These are phyloP conservation scores for Corylus americana DNA, from an alignment of 306 rosid species.

Conservation along the genomic window DNA sequence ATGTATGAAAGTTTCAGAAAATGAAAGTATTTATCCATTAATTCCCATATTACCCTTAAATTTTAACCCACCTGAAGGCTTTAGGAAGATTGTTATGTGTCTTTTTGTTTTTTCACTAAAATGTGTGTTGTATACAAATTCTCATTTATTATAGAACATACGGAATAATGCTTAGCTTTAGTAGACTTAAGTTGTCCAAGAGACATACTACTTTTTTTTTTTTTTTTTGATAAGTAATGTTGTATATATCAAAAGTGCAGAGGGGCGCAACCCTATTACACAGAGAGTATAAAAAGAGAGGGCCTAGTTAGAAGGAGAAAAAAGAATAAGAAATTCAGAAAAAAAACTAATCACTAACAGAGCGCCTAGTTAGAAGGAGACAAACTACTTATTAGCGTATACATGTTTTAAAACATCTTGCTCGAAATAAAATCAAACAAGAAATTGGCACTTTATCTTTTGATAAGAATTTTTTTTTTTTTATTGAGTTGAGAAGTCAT, in stretches of 20 bases:
- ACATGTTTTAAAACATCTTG: neutral
- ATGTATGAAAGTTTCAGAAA: no score
- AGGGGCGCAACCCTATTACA: no score
- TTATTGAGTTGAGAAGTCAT: neutral
- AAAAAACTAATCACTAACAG: no score
- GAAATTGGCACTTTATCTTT: neutral
- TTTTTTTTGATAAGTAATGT: no score
- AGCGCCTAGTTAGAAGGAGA: neutral
- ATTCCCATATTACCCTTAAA: no score
- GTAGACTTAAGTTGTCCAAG: neutral
- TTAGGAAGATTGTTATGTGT: neutral
- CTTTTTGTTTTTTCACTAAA: neutral
- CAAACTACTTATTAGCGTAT: neutral
- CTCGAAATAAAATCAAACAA: slow-evolving; percentile 1
- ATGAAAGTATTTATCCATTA: no score
- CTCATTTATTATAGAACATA: neutral
- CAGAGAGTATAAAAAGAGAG: no score
- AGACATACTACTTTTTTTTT: neutral
- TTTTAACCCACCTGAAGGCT: neutral
- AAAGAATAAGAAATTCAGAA: no score
- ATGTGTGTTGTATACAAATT: neutral
- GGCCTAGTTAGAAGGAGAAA: no score
- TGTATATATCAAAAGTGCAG: no score
- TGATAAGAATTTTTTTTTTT: neutral
- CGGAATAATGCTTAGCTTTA: neutral